Percentiles rank a stretch among this genome's conserved stretches.
Conservation (phyloP, 2,329 filamentous ascomycete species). For the Diaporthe ampelina region DNA sequence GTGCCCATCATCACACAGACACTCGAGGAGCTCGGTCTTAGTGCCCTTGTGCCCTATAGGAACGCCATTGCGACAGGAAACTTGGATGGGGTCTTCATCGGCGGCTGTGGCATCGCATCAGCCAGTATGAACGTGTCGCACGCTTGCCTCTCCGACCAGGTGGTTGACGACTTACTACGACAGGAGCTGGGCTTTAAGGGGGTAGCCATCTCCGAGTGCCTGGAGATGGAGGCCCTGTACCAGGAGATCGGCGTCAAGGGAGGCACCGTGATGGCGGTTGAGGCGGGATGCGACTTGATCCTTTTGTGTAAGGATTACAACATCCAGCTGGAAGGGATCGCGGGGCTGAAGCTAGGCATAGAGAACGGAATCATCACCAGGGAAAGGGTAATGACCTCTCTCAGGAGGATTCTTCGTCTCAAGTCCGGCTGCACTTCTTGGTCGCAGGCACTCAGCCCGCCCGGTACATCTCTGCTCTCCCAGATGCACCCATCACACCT, state of each 20-base stretch:
- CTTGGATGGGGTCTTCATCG: conserved; percentile 95
- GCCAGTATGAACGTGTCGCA: conserved; percentile 95
- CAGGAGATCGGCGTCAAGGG: conserved; percentile 98
- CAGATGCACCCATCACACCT: conserved; percentile 87
- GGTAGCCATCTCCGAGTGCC: conserved; percentile 93
- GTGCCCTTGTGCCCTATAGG: conserved; percentile 89
- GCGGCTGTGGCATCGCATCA: conserved; percentile 92
- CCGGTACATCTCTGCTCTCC: conserved; percentile 81
- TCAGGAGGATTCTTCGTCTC: conserved; percentile 82
- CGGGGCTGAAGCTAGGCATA: conserved; percentile 87
- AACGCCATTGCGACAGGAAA: conserved; percentile 87
- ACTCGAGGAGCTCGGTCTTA: conserved; percentile 91
- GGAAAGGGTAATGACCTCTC: conserved; percentile 83
- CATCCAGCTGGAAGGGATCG: conserved; percentile 91
- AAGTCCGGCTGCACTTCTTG: conserved; percentile 91
- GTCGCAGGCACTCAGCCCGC: conserved; percentile 90
- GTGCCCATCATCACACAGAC: conserved; percentile 97
- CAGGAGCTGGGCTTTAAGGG: conserved; percentile 91
- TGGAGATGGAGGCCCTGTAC: conserved; percentile 96
- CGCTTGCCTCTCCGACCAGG: conserved; percentile 91
- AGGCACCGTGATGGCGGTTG: conserved; percentile 96
- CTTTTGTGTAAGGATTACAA: conserved; percentile 90
- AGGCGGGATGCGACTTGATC: conserved; percentile 93
- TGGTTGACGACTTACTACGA: conserved; percentile 90
- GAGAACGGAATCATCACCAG: conserved; percentile 91